Base-by-base conservation (phyloP, 1,284 basidiomycete species). In the Chondrostereum purpureum region DNA sequence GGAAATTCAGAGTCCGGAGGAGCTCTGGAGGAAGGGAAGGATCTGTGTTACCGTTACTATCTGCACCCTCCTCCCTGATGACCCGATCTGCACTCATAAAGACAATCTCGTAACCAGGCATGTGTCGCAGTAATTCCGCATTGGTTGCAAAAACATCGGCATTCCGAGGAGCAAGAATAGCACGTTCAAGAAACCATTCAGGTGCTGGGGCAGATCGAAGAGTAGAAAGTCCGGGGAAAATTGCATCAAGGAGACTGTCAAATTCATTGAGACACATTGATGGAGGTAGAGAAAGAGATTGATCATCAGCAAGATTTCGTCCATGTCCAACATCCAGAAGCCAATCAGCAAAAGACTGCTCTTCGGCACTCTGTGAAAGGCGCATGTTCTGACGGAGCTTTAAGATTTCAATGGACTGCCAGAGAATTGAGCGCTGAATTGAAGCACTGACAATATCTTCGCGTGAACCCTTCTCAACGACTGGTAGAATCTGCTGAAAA, bases 311-410 rank as follows among this genome's bases (percentile, higher is more conserved):
- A 20, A 54, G 41, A 31, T 55, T 54, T 3, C 43, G 18, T 0
- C 69, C 72, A 57, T 63, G 53, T 0, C 70, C 72, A 42, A 76
- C 53, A 4, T 72, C 58, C 0, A 71, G 47, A 0, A 75, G 57
- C 61, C 68, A 72, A 3, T 59, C n/a, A 4, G 70, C 58, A 60
- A 69, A 74, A 0, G 49, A n/a, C 36, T 47, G 24, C 8, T 49
- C 57, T 3, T 58, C 55, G 4, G 51, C 46, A 42, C 58, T 51
- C 2, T 49, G 39, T 0, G 61, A 55, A 5, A 74, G 53, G 0
- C 58, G 48, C 66, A 72, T 72, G 43, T 74, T 73, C 17, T 57
- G 52, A 1, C 36, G 49, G 0, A 71, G 60, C 19, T 51, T 50
- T 1, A 68, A 46, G 1, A 66, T 21, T 8, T 50, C 3, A n/a